Conservation (phyloP, 2,329 filamentous ascomycete genomes). For the Emmonsia crescens region DNA sequence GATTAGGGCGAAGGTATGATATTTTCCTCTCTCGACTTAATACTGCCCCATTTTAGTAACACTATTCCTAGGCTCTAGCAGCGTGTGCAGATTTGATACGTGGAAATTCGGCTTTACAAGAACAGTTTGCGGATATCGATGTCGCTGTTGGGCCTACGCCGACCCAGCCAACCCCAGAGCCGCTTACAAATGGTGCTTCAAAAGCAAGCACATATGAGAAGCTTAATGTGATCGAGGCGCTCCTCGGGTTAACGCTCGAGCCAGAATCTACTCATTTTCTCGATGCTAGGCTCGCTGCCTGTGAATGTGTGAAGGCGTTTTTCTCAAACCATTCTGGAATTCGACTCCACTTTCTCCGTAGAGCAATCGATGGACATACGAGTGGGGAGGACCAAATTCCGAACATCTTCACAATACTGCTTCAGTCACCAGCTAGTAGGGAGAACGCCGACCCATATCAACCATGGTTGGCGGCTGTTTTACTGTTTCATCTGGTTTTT, state of each 20-base stretch:
- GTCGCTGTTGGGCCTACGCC: constrained; percentile 38
- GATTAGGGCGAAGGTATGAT: constrained; percentile 66
- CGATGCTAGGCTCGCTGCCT: constrained; percentile 72
- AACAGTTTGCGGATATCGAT: constrained; percentile 77
- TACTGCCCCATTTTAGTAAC: constrained; percentile 4
- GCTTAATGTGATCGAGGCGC: constrained; percentile 85
- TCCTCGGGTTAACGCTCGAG: constrained; percentile 71
- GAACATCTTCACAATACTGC: constrained; percentile 75
- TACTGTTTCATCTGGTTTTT: constrained; percentile 75
- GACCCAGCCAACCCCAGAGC: constrained; percentile 18
- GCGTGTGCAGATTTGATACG: constrained; percentile 84
- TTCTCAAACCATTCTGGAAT: constrained; percentile 73
- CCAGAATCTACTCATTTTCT: constrained; percentile 57
- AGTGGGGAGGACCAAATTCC: constrained; percentile 69
- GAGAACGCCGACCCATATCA: constrained; percentile 70
- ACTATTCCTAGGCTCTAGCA: constrained; percentile 52
- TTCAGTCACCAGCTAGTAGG: constrained; percentile 53
- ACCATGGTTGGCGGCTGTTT: constrained; percentile 77
- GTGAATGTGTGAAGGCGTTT: constrained; percentile 87
- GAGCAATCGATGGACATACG: constrained; percentile 79
- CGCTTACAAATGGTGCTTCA: constrained; percentile 25
- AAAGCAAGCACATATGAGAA: constrained; percentile 43
- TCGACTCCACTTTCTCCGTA: constrained; percentile 69
- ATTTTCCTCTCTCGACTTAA: neutral
- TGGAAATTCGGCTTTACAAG: constrained; percentile 68